Conservation (phyloP, 257 asterid genomes). For the Fraxinus americana region DNA sequence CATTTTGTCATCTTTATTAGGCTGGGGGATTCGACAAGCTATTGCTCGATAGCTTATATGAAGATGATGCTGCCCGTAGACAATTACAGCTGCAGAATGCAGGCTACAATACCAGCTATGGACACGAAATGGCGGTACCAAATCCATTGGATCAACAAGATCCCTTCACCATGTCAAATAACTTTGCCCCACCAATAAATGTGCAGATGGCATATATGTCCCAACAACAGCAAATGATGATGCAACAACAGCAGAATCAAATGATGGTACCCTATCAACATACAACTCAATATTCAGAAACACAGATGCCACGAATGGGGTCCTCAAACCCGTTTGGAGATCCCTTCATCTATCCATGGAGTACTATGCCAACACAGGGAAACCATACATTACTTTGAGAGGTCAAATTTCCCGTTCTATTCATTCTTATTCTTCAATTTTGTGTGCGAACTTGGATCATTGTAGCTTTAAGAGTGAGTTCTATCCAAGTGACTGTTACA, state of each 20-base stretch:
- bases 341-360: constrained; percentile 50
- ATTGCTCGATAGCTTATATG: constrained; percentile 80
- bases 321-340: constrained; percentile 73
- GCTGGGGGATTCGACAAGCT: constrained; percentile 84
- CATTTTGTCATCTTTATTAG: constrained; percentile 28
- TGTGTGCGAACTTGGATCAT: neutral
- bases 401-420: neutral
- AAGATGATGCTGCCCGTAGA: constrained; percentile 69
- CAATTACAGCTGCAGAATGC: constrained; percentile 62
- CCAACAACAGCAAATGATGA: constrained; percentile 62
- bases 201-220: constrained; percentile 69
- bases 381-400: constrained; percentile 44
- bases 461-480: neutral
- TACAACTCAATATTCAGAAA: constrained; percentile 46
- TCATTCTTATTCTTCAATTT: constrained; percentile 7
- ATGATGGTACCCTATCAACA: constrained; percentile 45
- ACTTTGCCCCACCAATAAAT: constrained; percentile 50
- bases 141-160: constrained; percentile 49
- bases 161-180: constrained; percentile 66
- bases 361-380: constrained; percentile 48
- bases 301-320: constrained; percentile 40
- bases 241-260: constrained; percentile 44
- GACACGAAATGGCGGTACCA: constrained; percentile 35
- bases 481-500: too few relatives aligned
- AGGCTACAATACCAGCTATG: constrained; percentile 52